Evolutionary conservation across 2,329 filamentous ascomycete genomes (phyloP).

Genomic region (Neofusicoccum laricinum): DNA sequence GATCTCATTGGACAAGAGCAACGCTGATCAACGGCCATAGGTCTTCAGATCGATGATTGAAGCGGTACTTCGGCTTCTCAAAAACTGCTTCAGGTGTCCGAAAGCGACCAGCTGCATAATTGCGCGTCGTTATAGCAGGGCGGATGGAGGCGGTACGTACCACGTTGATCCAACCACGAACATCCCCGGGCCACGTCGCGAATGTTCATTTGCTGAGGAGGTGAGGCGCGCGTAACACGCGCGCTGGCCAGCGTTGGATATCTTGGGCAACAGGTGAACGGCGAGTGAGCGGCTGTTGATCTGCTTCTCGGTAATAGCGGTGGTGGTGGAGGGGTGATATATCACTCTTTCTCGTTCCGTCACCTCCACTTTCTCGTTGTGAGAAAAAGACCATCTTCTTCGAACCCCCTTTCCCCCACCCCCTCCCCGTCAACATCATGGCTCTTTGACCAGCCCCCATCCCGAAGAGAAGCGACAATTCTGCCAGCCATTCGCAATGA

Average conservation of each 20-base stretch:
- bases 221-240: background rate
- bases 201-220: background rate
- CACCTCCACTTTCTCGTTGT: too few relatives aligned
- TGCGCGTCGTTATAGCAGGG: background rate
- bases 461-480: too few relatives aligned
- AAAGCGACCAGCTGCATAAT: background rate
- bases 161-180: background rate
- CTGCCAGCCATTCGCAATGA: too few relatives aligned
- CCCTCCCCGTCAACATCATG: too few relatives aligned
- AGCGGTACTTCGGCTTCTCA: background rate
- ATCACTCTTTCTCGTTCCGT: background rate
- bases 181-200: background rate
- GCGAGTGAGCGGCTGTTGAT: background rate
- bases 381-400: too few relatives aligned
- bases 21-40: background rate
- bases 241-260: background rate
- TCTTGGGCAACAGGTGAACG: too few relatives aligned
- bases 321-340: too few relatives aligned
- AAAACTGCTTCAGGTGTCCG: background rate
- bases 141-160: background rate
- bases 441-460: too few relatives aligned
- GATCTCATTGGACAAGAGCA: background rate
- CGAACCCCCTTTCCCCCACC: too few relatives aligned
- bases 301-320: background rate
- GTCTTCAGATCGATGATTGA: background rate